A percentile compares a stretch with the other conserved stretches of the same genome.
Evolutionary conservation across 768 basidiomycete genomes (phyloP).

Genomic region (Leccinum aurantiacum): DNA sequence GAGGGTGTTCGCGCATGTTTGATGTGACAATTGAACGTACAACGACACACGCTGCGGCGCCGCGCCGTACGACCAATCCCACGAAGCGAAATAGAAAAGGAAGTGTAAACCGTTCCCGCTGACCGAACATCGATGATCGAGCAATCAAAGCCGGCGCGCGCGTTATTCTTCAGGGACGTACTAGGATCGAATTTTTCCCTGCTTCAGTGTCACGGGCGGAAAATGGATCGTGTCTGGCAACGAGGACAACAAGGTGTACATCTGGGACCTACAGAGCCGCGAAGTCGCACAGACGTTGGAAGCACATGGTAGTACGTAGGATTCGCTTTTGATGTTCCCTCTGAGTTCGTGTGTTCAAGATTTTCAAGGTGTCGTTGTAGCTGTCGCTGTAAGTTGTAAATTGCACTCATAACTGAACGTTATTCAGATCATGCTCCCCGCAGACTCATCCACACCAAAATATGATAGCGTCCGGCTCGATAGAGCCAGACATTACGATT

Average conservation of each 20-base stretch:
- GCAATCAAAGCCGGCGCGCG: not conserved
- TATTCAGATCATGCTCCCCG: not conserved
- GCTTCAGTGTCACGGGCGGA: slow-evolving; percentile 81
- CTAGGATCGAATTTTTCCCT: slow-evolving; percentile 34
- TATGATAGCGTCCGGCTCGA: slow-evolving; percentile 84
- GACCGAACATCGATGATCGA: not conserved
- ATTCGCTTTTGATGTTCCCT: not conserved
- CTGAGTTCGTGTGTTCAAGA: slow-evolving; percentile 1
- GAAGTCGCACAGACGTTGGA: slow-evolving; percentile 79
- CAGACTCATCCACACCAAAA: slow-evolving; percentile 86
- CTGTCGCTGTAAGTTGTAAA: slow-evolving; percentile 69
- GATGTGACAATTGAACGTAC: not conserved
- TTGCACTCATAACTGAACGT: not conserved
- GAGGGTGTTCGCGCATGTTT: too few species aligned
- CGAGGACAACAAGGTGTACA: slow-evolving; percentile 85
- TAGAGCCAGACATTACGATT: slow-evolving; percentile 80
- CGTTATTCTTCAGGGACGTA: not conserved
- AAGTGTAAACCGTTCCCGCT: not conserved
- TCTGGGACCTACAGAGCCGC: slow-evolving; percentile 91
- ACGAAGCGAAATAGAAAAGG: not conserved
- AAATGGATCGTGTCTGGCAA: slow-evolving; percentile 91
- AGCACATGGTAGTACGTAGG: slow-evolving; percentile 62
- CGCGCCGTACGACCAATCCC: not conserved
- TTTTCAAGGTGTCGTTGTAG: slow-evolving; percentile 58
- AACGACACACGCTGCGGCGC: not conserved